A percentile compares a stretch with the other conserved stretches of the same genome.
Evolutionary conservation across 331 rosid species (phyloP).

Genomic region (Telfairia occidentalis): DNA sequence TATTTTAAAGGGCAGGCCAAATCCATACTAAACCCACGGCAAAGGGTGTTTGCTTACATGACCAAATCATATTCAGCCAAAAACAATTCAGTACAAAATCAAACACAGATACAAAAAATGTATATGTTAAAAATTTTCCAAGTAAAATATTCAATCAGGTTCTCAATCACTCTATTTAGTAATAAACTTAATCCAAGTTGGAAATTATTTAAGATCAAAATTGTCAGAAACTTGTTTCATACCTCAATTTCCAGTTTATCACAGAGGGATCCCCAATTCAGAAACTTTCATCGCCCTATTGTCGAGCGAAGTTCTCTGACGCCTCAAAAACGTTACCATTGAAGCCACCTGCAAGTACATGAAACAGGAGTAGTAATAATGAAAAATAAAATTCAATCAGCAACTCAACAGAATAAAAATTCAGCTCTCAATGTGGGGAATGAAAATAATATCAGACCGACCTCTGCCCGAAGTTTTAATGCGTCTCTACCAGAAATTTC

Average conservation of each 20-base stretch:
- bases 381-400: neutral
- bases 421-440: neutral
- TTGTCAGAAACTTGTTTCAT: neutral
- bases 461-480: constrained; percentile 77
- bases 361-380: too few species aligned
- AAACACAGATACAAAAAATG: neutral
- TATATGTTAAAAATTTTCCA: neutral
- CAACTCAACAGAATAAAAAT: neutral
- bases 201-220: constrained; percentile 8
- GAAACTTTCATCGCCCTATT: constrained; percentile 54
- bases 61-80: neutral
- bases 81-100: neutral
- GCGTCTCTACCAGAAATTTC: constrained; percentile 56
- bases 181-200: neutral
- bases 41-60: neutral
- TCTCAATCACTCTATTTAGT: neutral
- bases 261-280: constrained; percentile 55
- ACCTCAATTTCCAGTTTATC: constrained; percentile 14
- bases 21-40: too few species aligned
- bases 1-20: too few species aligned
- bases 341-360: constrained; percentile 51
- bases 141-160: neutral
- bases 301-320: constrained; percentile 39
- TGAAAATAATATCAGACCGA: constrained; percentile 8
- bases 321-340: constrained; percentile 40